Evolutionary conservation across 1,284 basidiomycete species (phyloP).

Genomic region (Leccinum solheimii): DNA sequence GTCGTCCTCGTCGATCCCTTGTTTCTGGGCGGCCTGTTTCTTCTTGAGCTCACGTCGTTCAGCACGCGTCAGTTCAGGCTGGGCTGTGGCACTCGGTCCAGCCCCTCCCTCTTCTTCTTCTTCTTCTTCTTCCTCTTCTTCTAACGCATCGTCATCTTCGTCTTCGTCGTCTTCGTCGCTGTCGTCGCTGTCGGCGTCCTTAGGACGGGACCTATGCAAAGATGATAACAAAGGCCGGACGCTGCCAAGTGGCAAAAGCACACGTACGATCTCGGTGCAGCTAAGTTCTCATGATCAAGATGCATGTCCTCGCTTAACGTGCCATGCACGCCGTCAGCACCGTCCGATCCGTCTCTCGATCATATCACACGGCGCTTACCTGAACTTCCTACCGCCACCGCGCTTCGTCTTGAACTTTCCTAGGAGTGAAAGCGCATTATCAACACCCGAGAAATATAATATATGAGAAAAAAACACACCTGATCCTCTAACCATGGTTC

Average conservation of each 20-base stretch:
- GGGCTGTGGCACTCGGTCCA: constrained; percentile 34
- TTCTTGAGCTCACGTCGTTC: constrained; percentile 76
- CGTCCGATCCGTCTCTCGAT: constrained; percentile 4
- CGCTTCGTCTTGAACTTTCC: constrained; percentile 85
- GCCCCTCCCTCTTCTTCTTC: constrained; percentile 35
- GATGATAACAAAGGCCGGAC: neutral
- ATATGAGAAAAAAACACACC: constrained; percentile 37
- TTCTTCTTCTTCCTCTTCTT: constrained; percentile 38
- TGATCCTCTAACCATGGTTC: constrained; percentile 58
- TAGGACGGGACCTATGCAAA: constrained; percentile 19
- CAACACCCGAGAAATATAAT: neutral
- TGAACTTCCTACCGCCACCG: constrained; percentile 83
- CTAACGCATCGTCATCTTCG: constrained; percentile 26
- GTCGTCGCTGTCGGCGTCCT: constrained; percentile 2
- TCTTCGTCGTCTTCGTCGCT: neutral
- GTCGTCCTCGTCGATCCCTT: constrained; percentile 45
- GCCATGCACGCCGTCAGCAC: constrained; percentile 6
- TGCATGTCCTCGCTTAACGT: constrained; percentile 53
- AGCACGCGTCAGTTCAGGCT: constrained; percentile 57
- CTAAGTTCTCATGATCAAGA: constrained; percentile 62
- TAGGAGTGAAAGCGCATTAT: constrained; percentile 23
- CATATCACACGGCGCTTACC: constrained; percentile 40
- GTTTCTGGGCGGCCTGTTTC: constrained; percentile 54
- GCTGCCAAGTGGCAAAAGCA: neutral
- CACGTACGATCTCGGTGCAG: constrained; percentile 50